phyloP scores from a whole-genome alignment of 129 eudicot species.

The Ambrosia artemisiifolia region DNA sequence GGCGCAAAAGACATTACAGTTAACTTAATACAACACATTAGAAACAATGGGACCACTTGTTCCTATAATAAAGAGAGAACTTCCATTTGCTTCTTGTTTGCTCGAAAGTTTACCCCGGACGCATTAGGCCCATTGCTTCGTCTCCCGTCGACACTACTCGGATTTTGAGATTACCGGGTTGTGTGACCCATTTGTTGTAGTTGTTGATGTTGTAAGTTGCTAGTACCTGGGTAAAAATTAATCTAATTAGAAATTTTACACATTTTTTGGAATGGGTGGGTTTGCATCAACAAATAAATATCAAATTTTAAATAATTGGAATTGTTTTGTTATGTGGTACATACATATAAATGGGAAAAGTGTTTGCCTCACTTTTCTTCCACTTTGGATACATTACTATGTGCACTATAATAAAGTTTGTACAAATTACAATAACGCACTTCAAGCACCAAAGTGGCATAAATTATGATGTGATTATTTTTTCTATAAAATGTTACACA shows the following conservation, averaged over 20 bases:
- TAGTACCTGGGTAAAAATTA: slow-evolving; percentile 10
- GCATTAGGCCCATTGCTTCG: slow-evolving; percentile 59
- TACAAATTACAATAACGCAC: too few relatives aligned
- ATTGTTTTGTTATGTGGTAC: not conserved
- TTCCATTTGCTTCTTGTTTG: slow-evolving; percentile 65
- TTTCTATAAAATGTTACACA: too few relatives aligned
- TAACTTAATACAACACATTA: slow-evolving; percentile 48
- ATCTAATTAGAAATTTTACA: slow-evolving; percentile 12
- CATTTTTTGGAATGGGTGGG: slow-evolving; percentile 2
- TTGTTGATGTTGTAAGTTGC: slow-evolving; percentile 17
- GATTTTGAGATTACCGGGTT: slow-evolving; percentile 38
- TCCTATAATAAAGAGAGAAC: slow-evolving; percentile 43
- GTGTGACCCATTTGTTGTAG: slow-evolving; percentile 27
- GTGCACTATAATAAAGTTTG: too few relatives aligned
- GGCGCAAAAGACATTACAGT: slow-evolving; percentile 48
- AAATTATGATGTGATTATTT: too few relatives aligned
- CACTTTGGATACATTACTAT: too few relatives aligned
- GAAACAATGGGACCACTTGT: slow-evolving; percentile 69
- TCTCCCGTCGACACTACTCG: slow-evolving; percentile 45
- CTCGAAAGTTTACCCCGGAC: slow-evolving; percentile 67
- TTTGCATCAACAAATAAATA: not conserved
- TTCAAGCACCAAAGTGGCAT: too few relatives aligned
- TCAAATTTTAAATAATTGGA: not conserved
- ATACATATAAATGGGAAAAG: not conserved
- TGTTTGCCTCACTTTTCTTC: not conserved